Evolutionary conservation across 108 stramenopile species (phyloP).

Genomic region (Discostella pseudostelligera): DNA sequence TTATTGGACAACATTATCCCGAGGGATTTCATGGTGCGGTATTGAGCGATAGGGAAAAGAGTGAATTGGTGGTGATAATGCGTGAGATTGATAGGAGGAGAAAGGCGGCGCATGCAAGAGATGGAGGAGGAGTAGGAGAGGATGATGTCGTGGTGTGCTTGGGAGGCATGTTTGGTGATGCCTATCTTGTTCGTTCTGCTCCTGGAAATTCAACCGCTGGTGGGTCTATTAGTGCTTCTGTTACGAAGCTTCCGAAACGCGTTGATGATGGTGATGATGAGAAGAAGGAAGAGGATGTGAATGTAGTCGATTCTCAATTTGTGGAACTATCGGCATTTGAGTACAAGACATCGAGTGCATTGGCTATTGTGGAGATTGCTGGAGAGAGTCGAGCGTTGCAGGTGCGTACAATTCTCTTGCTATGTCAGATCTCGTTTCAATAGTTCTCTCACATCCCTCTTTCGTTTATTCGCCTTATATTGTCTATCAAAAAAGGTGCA

Average conservation of each 20-base stretch:
- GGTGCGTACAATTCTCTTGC: slow-evolving; percentile 21
- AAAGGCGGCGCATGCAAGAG: too few species aligned
- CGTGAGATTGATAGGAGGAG: slow-evolving; percentile 48
- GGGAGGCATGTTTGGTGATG: slow-evolving; percentile 74
- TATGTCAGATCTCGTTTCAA: background rate
- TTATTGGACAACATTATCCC: slow-evolving; percentile 90
- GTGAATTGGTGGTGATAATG: slow-evolving; percentile 65
- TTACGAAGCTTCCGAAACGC: slow-evolving; percentile 21
- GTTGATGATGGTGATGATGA: slow-evolving; percentile 13
- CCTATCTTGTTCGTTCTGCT: slow-evolving; percentile 48
- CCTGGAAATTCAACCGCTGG: slow-evolving; percentile 6
- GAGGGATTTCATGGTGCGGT: slow-evolving; percentile 85
- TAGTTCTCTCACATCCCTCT: background rate
- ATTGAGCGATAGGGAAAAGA: slow-evolving; percentile 50
- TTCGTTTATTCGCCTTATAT: slow-evolving; percentile 4
- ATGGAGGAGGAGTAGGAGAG: slow-evolving; percentile 5
- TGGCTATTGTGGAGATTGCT: slow-evolving; percentile 52
- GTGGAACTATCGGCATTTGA: slow-evolving; percentile 33
- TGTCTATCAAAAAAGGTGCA: slow-evolving; percentile 43
- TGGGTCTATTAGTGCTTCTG: slow-evolving; percentile 10
- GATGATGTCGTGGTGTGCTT: slow-evolving; percentile 60
- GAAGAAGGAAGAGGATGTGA: slow-evolving; percentile 10
- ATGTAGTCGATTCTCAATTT: slow-evolving; percentile 14
- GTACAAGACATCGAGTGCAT: slow-evolving; percentile 45
- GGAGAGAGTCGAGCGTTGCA: slow-evolving; percentile 56